Conservation (phyloP, 2,329 filamentous ascomycete genomes). For the Penicillium nordicum region DNA sequence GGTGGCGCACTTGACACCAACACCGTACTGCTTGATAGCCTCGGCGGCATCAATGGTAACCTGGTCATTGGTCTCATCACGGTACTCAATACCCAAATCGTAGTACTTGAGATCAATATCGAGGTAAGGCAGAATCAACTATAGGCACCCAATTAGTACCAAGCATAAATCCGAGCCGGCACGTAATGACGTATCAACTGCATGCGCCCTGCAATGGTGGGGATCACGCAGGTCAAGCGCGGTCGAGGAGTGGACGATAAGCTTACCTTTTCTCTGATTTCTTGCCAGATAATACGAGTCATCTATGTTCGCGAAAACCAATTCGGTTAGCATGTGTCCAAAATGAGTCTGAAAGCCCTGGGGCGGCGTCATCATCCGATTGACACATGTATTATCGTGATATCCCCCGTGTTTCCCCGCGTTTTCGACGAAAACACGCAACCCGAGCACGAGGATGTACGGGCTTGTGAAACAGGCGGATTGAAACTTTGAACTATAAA, state of each 20-base stretch:
- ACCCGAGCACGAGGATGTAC: constrained; percentile 12
- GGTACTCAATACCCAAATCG: constrained; percentile 87
- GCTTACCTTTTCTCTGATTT: constrained; percentile 87
- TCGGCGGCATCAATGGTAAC: constrained; percentile 93
- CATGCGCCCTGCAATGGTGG: constrained; percentile 14
- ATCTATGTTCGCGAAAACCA: constrained; percentile 55
- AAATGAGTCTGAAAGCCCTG: not conserved
- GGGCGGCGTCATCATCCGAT: constrained; percentile 5
- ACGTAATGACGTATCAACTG: constrained; percentile 11
- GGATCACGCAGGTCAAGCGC: constrained; percentile 18
- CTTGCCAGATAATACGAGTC: constrained; percentile 98
- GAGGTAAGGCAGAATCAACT: constrained; percentile 91
- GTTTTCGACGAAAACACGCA: constrained; percentile 27
- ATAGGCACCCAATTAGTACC: constrained; percentile 18
- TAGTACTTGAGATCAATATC: constrained; percentile 99
- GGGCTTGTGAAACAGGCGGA: constrained; percentile 21
- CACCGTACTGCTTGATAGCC: constrained; percentile 98
- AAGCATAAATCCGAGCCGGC: not conserved
- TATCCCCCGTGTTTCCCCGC: constrained; percentile 34
- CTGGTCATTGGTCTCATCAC: constrained; percentile 93
- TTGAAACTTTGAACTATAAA: constrained; percentile 15
- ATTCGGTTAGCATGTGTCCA: constrained; percentile 21
- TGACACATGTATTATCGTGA: constrained; percentile 21
- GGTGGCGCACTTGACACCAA: constrained; percentile 98
- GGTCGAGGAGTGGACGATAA: constrained; percentile 9